phyloP scores from a whole-genome alignment of 371 early-diverging fungal genomes.

The Apophysomyces ossiformis region DNA sequence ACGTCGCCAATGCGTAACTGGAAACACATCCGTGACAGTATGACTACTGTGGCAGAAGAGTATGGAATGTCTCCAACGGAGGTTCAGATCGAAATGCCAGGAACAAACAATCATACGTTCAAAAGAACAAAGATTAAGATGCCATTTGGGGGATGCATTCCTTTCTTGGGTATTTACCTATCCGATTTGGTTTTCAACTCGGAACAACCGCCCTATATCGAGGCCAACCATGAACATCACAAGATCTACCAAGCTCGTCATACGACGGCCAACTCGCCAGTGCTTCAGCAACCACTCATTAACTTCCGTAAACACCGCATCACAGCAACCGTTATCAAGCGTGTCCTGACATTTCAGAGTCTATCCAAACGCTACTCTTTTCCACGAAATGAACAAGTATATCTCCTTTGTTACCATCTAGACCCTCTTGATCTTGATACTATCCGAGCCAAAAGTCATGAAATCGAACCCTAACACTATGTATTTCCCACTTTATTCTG shows the following conservation, averaged over 20 bases:
- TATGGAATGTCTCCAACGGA: slow-evolving; percentile 59
- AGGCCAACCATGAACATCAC: slow-evolving; percentile 36
- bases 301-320: slow-evolving; percentile 69
- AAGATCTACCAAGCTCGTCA: slow-evolving; percentile 28
- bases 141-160: slow-evolving; percentile 64
- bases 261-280: slow-evolving; percentile 18
- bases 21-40: slow-evolving; percentile 64
- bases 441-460: slow-evolving; percentile 38
- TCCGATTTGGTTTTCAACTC: slow-evolving; percentile 71
- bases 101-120: slow-evolving; percentile 24
- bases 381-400: slow-evolving; percentile 47
- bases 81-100: slow-evolving; percentile 48
- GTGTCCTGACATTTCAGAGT: slow-evolving; percentile 62
- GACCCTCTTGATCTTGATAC: slow-evolving; percentile 32
- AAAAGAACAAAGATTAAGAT: slow-evolving; percentile 42
- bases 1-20: slow-evolving; percentile 61
- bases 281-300: slow-evolving; percentile 53
- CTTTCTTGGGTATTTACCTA: slow-evolving; percentile 65
- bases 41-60: slow-evolving; percentile 64
- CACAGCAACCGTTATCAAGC: slow-evolving; percentile 66
- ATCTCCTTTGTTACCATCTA: slow-evolving; percentile 38
- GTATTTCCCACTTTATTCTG: too few species aligned
- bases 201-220: slow-evolving; percentile 63
- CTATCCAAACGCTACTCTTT: slow-evolving; percentile 63
- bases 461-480: slow-evolving; percentile 31